Percentiles rank a stretch among this genome's conserved stretches.
Evolutionary conservation across 78 protist species (phyloP).

Genomic region (Dictyostelium firmibasis): DNA sequence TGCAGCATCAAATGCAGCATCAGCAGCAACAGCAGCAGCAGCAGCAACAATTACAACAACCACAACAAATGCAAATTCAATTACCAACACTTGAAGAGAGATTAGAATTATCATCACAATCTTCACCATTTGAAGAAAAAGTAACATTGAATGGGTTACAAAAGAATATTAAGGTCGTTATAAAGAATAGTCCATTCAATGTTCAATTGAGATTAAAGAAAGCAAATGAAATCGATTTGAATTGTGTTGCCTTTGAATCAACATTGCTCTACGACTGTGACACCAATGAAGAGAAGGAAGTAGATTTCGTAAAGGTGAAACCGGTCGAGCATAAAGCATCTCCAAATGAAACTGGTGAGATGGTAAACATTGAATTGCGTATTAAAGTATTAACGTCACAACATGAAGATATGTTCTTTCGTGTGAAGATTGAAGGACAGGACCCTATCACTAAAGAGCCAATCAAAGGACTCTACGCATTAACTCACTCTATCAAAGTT

Average conservation of each 20-base stretch:
- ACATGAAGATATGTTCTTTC: constrained; percentile 81
- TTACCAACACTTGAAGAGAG: background rate
- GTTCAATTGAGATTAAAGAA: constrained; percentile 58
- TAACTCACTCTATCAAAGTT: constrained; percentile 70
- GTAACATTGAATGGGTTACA: constrained; percentile 72
- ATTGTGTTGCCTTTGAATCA: constrained; percentile 75
- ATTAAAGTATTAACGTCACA: constrained; percentile 79
- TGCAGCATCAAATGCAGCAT: background rate
- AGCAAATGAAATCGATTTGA: constrained; percentile 55
- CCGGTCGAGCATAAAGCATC: constrained; percentile 78
- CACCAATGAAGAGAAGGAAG: constrained; percentile 65
- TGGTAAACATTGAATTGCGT: constrained; percentile 50
- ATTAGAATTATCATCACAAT: constrained; percentile 41
- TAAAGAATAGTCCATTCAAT: constrained; percentile 77
- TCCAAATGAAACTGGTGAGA: constrained; percentile 70
- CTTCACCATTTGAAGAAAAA: constrained; percentile 77
- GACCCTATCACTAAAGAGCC: constrained; percentile 72
- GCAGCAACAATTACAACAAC: background rate
- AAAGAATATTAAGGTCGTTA: constrained; percentile 71
- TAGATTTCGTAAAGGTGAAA: constrained; percentile 73
- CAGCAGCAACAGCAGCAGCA: background rate
- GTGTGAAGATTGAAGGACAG: constrained; percentile 72
- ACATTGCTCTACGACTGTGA: constrained; percentile 59
- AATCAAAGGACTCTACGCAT: constrained; percentile 29
- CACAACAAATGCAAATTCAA: constrained; percentile 15